Evolutionary conservation across 1,139 yeast species (phyloP).

Genomic region (Geotrichum cucujoidarum): DNA sequence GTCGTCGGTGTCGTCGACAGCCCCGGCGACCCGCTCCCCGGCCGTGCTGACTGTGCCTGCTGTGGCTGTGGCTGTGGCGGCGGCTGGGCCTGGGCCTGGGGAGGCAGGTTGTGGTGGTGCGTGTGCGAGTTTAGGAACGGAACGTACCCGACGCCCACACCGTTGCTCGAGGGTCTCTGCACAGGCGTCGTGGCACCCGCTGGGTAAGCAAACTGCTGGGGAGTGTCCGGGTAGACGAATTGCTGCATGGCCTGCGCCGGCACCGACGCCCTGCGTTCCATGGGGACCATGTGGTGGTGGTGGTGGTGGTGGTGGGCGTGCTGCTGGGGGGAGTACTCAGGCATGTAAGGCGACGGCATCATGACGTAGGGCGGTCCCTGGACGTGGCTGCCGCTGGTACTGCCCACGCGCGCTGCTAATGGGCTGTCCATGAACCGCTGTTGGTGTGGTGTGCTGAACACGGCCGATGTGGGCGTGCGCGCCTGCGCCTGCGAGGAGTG

Average conservation of each 20-base stretch:
- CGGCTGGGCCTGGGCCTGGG: neutral
- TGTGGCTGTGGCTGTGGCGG: neutral
- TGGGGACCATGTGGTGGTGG: neutral
- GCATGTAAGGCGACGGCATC: no score
- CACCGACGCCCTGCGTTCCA: slow-evolving; percentile 1
- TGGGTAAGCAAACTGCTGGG: neutral
- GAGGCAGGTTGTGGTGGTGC: neutral
- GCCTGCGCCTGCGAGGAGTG: neutral
- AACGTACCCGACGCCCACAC: neutral
- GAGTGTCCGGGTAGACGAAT: neutral
- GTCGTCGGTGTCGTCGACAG: slow-evolving; percentile 7
- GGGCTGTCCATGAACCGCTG: neutral
- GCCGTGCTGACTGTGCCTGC: neutral
- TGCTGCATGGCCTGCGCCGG: neutral
- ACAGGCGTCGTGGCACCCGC: neutral
- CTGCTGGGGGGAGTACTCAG: no score
- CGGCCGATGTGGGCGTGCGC: neutral
- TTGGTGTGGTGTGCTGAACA: neutral
- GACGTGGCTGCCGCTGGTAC: no score
- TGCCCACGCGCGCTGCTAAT: neutral
- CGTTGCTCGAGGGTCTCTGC: neutral
- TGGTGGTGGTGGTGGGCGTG: neutral
- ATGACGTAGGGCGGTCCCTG: no score
- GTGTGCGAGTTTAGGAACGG: neutral
- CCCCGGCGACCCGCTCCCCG: neutral